Evolutionary conservation across 306 rosid species (phyloP), one percentile per base, ranked within the genome.

Genomic region (Morella rubra): DNA sequence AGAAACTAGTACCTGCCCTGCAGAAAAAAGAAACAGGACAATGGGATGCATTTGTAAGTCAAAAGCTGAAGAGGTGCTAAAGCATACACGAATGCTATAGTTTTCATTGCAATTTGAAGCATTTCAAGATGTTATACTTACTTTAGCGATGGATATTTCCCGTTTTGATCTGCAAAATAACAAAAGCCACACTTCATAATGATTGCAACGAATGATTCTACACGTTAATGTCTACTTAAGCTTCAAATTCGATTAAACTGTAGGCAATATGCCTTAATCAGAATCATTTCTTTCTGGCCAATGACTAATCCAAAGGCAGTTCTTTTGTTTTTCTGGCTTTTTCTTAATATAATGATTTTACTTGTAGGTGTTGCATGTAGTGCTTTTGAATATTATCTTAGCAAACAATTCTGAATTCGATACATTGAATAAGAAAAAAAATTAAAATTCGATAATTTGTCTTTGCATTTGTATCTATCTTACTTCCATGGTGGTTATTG

Each of bases 1-100:
- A 44, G 79, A 68, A 66, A 24, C 76, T 76, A 52, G 77, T 82
- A 89, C 90, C 97, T 91, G 94, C 82, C 50, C 97, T 91, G 97
- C 89, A 86, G 86, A 84, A 69, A 75, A 75, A 54, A 13, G 77
- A 37, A 44, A 69, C 74, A 71, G 20, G 77, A 46, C 68, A 24
- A 81, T 77, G 51, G 65, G 72, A 60, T 27, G 59, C 19, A 49
- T 59, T 64, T 78, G 66, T 83, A 64, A 78, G 84, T 64, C 4
- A 72, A 49, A 45, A n/a, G 20, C 78, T 71, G 69, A 64, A 45
- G 67, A n/a, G 60, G 45, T 42, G 70, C 19, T 51, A 52, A 24
- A 47, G 71, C 51, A 49, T 42, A 74, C 42, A 54, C n/a, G 56
- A 60, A n/a, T 6, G 46, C 18, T n/a, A 41, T 65, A 69, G 81